Percentiles rank a stretch among this genome's conserved stretches.
Evolutionary conservation across 805 yeast species (phyloP).

Genomic region (Saccharomycopsis capsularis): DNA sequence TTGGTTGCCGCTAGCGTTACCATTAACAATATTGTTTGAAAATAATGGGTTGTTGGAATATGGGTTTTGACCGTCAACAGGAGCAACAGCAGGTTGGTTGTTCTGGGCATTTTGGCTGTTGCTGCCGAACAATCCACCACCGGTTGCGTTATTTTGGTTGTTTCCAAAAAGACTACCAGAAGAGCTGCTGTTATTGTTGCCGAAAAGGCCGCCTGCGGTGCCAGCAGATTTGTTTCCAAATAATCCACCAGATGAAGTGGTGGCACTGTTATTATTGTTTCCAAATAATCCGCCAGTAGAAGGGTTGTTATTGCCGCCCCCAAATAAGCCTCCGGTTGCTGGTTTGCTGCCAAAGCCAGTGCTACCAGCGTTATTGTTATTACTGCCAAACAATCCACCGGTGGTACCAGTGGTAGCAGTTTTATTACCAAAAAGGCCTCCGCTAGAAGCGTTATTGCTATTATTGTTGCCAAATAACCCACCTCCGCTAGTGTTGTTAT

Average conservation of each 20-base stretch:
- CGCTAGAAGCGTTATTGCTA: slow-evolving; percentile 18
- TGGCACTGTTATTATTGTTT: slow-evolving; percentile 25
- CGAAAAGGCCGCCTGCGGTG: slow-evolving; percentile 29
- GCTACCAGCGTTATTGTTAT: slow-evolving; percentile 20
- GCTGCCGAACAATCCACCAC: slow-evolving; percentile 26
- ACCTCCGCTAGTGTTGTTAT: slow-evolving; percentile 30
- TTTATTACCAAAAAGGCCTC: slow-evolving; percentile 29
- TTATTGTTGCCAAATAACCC: slow-evolving; percentile 29
- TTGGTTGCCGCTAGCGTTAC: slow-evolving; percentile 29
- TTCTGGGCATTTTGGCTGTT: slow-evolving; percentile 24
- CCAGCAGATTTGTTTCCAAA: slow-evolving; percentile 26
- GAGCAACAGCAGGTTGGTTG: slow-evolving; percentile 29
- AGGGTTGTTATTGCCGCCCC: slow-evolving; percentile 23
- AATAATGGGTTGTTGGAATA: slow-evolving; percentile 25
- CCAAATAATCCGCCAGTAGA: slow-evolving; percentile 37
- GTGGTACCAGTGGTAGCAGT: slow-evolving; percentile 22
- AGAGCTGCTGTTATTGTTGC: slow-evolving; percentile 24
- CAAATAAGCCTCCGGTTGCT: slow-evolving; percentile 28
- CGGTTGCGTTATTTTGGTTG: slow-evolving; percentile 26
- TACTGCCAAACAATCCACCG: slow-evolving; percentile 29
- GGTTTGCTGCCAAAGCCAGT: slow-evolving; percentile 27
- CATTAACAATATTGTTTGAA: slow-evolving; percentile 20
- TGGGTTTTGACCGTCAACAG: slow-evolving; percentile 26
- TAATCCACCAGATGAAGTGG: slow-evolving; percentile 25
- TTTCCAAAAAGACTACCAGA: slow-evolving; percentile 35